These are phyloP conservation scores for Fusarium dlaminii DNA, from an alignment of 2,329 filamentous ascomycete genomes.

Conservation along the genomic window DNA sequence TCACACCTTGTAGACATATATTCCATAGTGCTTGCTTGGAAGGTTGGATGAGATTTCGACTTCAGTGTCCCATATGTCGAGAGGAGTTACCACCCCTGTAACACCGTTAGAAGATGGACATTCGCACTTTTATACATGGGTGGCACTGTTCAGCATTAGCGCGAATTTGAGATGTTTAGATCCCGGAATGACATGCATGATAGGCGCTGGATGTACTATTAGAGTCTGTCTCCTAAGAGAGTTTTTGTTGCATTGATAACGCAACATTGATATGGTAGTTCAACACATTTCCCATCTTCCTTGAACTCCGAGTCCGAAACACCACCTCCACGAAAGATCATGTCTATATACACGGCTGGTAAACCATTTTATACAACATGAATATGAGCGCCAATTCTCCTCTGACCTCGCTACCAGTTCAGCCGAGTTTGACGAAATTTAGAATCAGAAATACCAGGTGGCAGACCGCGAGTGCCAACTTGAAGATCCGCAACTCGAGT, in stretches of 20 bases:
- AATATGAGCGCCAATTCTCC: neutral
- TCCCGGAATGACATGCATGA: neutral
- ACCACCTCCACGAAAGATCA: neutral
- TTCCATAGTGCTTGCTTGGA: constrained; percentile 94
- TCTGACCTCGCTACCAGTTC: constrained; percentile 54
- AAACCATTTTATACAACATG: neutral
- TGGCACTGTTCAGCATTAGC: neutral
- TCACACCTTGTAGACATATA: constrained; percentile 94
- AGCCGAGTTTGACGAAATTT: constrained; percentile 59
- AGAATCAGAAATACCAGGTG: constrained; percentile 56
- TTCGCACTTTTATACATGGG: neutral
- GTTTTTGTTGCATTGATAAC: neutral
- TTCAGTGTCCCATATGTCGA: constrained; percentile 95
- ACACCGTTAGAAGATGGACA: neutral
- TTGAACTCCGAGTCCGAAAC: constrained; percentile 1
- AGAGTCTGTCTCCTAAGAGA: neutral
- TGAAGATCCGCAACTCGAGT: constrained; percentile 59
- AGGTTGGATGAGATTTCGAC: constrained; percentile 92
- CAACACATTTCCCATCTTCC: neutral
- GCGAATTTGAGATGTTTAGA: neutral
- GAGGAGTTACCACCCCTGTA: constrained; percentile 87
- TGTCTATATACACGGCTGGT: neutral
- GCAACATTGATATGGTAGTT: neutral
- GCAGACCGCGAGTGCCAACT: constrained; percentile 64
- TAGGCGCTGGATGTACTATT: neutral